Base-by-base conservation (phyloP, 768 basidiomycete genomes). In the Serpula lacrymans region DNA sequence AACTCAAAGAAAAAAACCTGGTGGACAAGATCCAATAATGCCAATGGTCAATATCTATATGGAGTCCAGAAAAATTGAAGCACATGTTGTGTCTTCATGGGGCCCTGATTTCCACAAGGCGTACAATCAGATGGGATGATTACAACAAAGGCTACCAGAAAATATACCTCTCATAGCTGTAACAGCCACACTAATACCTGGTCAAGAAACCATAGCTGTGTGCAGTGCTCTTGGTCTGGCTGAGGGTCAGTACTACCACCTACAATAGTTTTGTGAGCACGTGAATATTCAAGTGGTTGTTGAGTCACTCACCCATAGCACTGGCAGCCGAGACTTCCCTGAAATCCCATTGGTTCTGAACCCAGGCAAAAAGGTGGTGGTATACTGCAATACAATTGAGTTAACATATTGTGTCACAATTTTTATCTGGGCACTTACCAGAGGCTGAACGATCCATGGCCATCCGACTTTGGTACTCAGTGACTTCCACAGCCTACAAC, bases 221-320 rank as follows among this genome's bases (percentile, higher is more conserved):
- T 44, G 37, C 30, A 30, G 35, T 2, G 37, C 28, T 13, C 39
- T 48, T 22, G 43, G 47, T 12, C 38, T 48, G 34, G 24, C 16
- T 34, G 12, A 6, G 3, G 20, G 30, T 10, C 26, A 33, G 33
- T 48, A 36, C 35, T 18, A 32, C 18, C 28, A 40, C 4, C n/a
- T 37, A 2, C 47, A 43, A n/a, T 39, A 34, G 2, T 48, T 43
- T 2, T 45, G 45, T 20, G 47, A 48, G 26, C 47, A 40, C 30
- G n/a, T 16, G 12, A 48, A 48, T 16, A 33, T 45, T 12, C 43
- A 41, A 14, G 37, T 48, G 12, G 18, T 38, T 6, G 17, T 45
- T 10, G 17, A 10, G 3, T 25, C 41, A 5, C 40, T 46, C 31
- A 43, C 9, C 10, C 30, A 43, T 16, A 38, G 29, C 16, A 26